A percentile compares a stretch with the other conserved stretches of the same genome.
phyloP scores from a whole-genome alignment of 108 stramenopile species.

The Pseudonitzschia delicatissima region DNA sequence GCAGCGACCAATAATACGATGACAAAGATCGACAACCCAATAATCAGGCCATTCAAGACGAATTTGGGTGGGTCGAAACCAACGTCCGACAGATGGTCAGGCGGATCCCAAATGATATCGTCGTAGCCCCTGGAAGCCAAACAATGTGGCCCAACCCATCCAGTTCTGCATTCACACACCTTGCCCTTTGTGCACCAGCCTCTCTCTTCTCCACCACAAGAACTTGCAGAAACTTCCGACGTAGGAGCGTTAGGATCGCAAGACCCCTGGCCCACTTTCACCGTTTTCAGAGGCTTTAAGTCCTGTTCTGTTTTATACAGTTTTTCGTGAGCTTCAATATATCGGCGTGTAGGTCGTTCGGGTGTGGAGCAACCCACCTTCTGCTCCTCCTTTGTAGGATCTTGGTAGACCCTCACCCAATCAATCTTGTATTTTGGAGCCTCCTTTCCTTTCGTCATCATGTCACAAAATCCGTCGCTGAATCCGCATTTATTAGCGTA shows the following conservation, averaged over 20 bases:
- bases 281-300: constrained; percentile 62
- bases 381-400: constrained; percentile 68
- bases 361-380: constrained; percentile 89
- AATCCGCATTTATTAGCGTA: constrained; percentile 83
- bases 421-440: constrained; percentile 78
- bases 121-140: constrained; percentile 56
- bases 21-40: constrained; percentile 21
- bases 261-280: constrained; percentile 65
- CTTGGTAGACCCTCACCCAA: constrained; percentile 89
- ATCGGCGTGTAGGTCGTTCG: constrained; percentile 84
- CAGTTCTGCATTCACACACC: constrained; percentile 62
- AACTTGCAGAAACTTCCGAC: constrained; percentile 6
- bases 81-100: constrained; percentile 66
- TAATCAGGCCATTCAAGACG: constrained; percentile 23
- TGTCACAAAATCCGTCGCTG: constrained; percentile 86
- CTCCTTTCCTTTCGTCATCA: constrained; percentile 50
- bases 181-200: constrained; percentile 57
- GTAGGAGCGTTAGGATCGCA: constrained; percentile 43
- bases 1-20: constrained; percentile 22
- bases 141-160: constrained; percentile 89
- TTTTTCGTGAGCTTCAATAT: constrained; percentile 84
- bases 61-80: constrained; percentile 56
- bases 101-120: constrained; percentile 70
- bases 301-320: constrained; percentile 72
- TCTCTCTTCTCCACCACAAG: constrained; percentile 67